phyloP scores from a whole-genome alignment of 2,329 filamentous ascomycete genomes.

The Penicillium sp. region DNA sequence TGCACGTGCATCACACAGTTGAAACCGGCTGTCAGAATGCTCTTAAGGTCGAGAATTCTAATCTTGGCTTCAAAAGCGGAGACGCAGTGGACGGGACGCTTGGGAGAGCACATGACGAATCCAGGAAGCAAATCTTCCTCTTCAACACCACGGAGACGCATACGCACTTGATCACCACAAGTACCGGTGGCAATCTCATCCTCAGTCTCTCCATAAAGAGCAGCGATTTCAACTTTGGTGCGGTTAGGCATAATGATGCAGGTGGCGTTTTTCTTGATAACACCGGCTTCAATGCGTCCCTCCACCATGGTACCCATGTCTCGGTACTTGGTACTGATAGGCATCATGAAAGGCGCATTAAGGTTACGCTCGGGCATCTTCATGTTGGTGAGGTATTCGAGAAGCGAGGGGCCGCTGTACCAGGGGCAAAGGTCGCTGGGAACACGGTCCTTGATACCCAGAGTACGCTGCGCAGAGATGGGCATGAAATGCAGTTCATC shows the following conservation, averaged over 20 bases:
- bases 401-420: conserved; percentile 86
- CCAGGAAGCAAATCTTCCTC: conserved; percentile 96
- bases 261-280: conserved; percentile 85
- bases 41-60: conserved; percentile 91
- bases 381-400: conserved; percentile 96
- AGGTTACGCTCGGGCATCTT: conserved; percentile 90
- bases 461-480: conserved; percentile 83
- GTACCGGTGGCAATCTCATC: conserved; percentile 83
- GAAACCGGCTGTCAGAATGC: conserved; percentile 90
- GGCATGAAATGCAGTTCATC: conserved; percentile 95
- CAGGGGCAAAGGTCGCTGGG: conserved; percentile 77
- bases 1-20: conserved; percentile 98
- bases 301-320: conserved; percentile 98
- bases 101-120: conserved; percentile 94
- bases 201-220: conserved; percentile 93
- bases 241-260: conserved; percentile 97
- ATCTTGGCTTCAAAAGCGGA: conserved; percentile 93
- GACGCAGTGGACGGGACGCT: conserved; percentile 91
- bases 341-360: conserved; percentile 99
- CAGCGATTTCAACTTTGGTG: conserved; percentile 77
- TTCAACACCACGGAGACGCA: conserved; percentile 91
- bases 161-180: conserved; percentile 91
- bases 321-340: conserved; percentile 91
- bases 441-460: conserved; percentile 88
- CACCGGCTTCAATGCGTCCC: conserved; percentile 94